Evolutionary conservation across 2,329 filamentous ascomycete species (phyloP), one percentile per base, ranked within the genome.

Genomic region (Hymenoscyphus occultus): DNA sequence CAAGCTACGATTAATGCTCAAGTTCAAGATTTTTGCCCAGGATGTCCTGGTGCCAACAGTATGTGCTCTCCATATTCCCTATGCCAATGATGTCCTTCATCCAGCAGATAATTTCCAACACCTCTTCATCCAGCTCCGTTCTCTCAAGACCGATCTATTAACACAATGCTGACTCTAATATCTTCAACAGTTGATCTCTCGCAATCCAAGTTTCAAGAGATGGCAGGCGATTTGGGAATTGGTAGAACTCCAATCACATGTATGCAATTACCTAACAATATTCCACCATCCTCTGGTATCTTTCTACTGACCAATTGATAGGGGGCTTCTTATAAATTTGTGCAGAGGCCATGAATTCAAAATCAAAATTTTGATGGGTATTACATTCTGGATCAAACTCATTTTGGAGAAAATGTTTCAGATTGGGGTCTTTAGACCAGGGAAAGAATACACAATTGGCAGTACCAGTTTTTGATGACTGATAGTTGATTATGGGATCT

Each of bases 361-460:
- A 7, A 28, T 51, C 19, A n/a, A 28, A 19, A 28, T 22, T 16
- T 3, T 13, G n/a, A 28, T 51, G 10, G n/a, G n/a, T 51, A 51
- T 51, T 51, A 51, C 45, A 51, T 51, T 48, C 45, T 51, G 19
- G 45, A n/a, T 51, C n/a, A 51, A 51, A 51, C 45, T 28, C 35
- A 35, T 35, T 22, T 16, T 22, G n/a, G 45, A 9, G 9, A n/a
- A 10, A 3, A n/a, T 19, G 45, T 51, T 51, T 10, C 45, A 28
- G 45, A 51, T 51, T 51, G n/a, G n/a, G 45, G 45, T 28, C 45
- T 2, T 22, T 19, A 51, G 45, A 12, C 45, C 45, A 51, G 45
- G 45, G 45, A 51, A 22, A 28, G n/a, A 51, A 51, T 51, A 51
- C 45, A 51, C 42, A 51, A 12, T 19, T n/a, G 42, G 7, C 42